These are phyloP conservation scores for Zoysia japonica DNA, from an alignment of 176 grass and related monocot species.

Conservation along the genomic window DNA sequence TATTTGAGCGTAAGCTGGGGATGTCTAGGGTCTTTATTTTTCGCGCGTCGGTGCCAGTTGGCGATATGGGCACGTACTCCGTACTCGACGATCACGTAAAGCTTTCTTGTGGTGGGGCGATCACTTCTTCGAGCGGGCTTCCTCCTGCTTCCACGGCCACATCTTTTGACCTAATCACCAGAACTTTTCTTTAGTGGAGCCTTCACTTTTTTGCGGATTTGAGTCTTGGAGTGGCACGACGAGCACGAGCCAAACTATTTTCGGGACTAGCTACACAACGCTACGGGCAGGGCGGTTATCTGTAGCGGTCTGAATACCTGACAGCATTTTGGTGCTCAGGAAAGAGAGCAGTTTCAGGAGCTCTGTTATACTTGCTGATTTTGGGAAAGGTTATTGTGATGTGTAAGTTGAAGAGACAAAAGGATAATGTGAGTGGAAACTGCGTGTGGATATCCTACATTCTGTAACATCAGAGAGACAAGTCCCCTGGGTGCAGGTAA, in stretches of 20 bases:
- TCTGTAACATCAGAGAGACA: not conserved
- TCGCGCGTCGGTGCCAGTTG: not conserved
- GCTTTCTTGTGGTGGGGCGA: constrained; percentile 18
- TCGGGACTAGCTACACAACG: not conserved
- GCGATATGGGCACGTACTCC: not conserved
- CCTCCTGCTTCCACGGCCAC: constrained; percentile 18
- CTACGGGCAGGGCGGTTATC: not conserved
- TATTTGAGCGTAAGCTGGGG: constrained; percentile 77
- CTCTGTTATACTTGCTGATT: not conserved
- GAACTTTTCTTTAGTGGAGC: constrained; percentile 18
- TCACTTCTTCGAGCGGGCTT: constrained; percentile 10
- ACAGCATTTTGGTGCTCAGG: constrained; percentile 1
- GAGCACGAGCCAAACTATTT: not conserved
- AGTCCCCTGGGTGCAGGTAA: not conserved
- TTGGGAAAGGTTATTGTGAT: not conserved
- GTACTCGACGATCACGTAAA: not conserved
- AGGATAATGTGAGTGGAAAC: not conserved
- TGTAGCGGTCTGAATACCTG: constrained; percentile 2
- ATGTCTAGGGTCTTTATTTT: constrained; percentile 65
- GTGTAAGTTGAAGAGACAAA: not conserved
- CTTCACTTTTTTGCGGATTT: not conserved
- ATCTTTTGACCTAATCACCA: not conserved
- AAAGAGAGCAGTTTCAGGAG: not conserved
- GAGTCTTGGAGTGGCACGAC: not conserved
- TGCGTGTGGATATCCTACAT: not conserved